Percentiles rank a stretch among this genome's conserved stretches.
Conservation (phyloP, 2,329 filamentous ascomycete species). For the Exutisphaerella laricina region DNA sequence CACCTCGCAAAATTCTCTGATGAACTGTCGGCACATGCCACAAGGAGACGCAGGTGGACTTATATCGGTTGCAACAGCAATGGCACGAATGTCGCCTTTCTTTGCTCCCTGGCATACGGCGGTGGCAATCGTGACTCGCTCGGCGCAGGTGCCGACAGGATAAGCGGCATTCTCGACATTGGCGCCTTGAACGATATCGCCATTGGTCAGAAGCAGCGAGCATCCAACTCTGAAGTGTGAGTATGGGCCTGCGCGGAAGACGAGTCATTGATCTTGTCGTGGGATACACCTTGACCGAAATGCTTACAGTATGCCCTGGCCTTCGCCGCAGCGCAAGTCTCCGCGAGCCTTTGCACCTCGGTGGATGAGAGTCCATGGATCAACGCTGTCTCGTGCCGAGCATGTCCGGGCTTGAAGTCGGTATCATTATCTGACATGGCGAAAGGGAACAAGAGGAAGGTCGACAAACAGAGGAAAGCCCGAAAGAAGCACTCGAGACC, state of each 20-base stretch:
- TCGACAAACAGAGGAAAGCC: too few relatives aligned
- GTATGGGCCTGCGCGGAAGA: conserved; percentile 60
- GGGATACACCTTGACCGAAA: too few relatives aligned
- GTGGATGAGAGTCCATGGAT: conserved; percentile 51
- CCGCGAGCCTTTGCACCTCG: conserved; percentile 61
- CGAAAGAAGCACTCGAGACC: too few relatives aligned
- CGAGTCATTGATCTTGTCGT: neutral
- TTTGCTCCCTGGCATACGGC: conserved; percentile 56
- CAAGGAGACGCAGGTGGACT: conserved; percentile 56
- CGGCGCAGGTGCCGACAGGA: conserved; percentile 91
- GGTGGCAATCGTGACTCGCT: conserved; percentile 79
- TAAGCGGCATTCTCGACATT: conserved; percentile 94
- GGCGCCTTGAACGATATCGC: conserved; percentile 59
- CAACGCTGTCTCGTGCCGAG: conserved; percentile 37
- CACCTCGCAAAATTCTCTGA: conserved; percentile 45
- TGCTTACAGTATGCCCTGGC: conserved; percentile 69
- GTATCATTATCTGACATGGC: conserved; percentile 28
- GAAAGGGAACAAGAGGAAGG: conserved; percentile 20
- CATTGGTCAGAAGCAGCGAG: conserved; percentile 57
- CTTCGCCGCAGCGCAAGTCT: conserved; percentile 65
- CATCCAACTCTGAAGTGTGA: conserved; percentile 88
- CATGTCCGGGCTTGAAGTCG: conserved; percentile 32
- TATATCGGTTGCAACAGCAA: conserved; percentile 79
- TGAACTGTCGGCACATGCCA: conserved; percentile 90
- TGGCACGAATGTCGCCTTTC: conserved; percentile 59